Percentiles rank a stretch among this genome's conserved stretches.
Evolutionary conservation across 306 rosid genomes (phyloP).

Genomic region (Benincasa hispida): DNA sequence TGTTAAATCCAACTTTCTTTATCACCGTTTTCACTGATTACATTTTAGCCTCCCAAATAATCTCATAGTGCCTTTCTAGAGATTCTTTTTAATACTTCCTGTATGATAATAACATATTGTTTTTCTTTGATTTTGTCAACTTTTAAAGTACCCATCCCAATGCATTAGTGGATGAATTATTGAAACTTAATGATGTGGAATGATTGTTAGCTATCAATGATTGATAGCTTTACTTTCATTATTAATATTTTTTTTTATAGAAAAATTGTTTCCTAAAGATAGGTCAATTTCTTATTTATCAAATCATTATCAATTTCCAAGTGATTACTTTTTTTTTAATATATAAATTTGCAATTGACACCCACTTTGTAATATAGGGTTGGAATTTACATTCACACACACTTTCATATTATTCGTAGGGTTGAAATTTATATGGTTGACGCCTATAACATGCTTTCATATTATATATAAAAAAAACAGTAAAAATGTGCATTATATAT

Average conservation of each 20-base stretch:
- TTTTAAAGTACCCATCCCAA: background rate
- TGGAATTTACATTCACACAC: background rate
- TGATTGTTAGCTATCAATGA: background rate
- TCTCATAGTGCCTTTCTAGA: no score
- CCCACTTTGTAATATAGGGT: background rate
- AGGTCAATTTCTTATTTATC: background rate
- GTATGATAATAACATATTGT: background rate
- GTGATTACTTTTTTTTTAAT: background rate
- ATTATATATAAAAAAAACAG: no score
- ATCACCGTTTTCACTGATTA: no score
- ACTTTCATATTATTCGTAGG: no score
- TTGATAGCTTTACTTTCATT: background rate
- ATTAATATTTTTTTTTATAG: background rate
- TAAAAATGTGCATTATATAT: background rate
- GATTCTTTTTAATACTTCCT: background rate
- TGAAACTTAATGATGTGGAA: background rate
- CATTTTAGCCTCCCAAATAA: no score
- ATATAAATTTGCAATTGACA: background rate
- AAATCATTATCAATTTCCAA: background rate
- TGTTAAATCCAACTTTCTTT: no score
- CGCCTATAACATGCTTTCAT: no score
- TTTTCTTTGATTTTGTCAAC: conserved; percentile 1
- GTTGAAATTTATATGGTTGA: no score
- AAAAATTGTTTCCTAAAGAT: background rate
- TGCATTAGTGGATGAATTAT: background rate